These are phyloP conservation scores for Kuraishia hungarica DNA, from an alignment of 805 yeast genomes.

Conservation along the genomic window DNA sequence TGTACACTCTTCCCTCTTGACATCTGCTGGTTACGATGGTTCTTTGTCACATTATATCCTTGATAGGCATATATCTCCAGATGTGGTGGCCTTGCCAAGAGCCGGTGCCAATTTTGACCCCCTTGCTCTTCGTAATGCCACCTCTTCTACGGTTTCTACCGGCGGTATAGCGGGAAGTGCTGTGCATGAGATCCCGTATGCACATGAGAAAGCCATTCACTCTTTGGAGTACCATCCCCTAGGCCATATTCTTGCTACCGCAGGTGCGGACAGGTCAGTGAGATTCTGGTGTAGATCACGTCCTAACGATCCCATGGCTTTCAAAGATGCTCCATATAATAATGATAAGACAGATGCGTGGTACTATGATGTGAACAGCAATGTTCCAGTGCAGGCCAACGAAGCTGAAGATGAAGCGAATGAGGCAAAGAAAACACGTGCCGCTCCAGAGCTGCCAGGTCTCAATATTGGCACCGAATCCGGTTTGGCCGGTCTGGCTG, in stretches of 20 bases:
- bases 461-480: neutral
- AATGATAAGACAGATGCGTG: slow-evolving; percentile 51
- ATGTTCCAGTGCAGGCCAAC: slow-evolving; percentile 13
- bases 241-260: slow-evolving; percentile 87
- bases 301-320: slow-evolving; percentile 81
- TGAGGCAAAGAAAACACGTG: neutral
- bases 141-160: neutral
- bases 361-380: slow-evolving; percentile 28
- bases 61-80: slow-evolving; percentile 38
- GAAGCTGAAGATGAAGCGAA: neutral
- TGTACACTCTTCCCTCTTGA: slow-evolving; percentile 63
- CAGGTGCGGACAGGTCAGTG: slow-evolving; percentile 88
- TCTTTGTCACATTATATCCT: slow-evolving; percentile 68
- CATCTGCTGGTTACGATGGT: slow-evolving; percentile 89
- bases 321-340: slow-evolving; percentile 40
- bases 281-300: slow-evolving; percentile 92
- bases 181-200: slow-evolving; percentile 69
- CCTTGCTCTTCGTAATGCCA: neutral
- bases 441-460: neutral
- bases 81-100: neutral
- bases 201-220: slow-evolving; percentile 91
- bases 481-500: neutral
- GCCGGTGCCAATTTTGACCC: slow-evolving; percentile 2
- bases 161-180: slow-evolving; percentile 19
- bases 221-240: slow-evolving; percentile 87